Evolutionary conservation across 192 early-diverging fungal species (phyloP).

Genomic region (Podila verticillata): DNA sequence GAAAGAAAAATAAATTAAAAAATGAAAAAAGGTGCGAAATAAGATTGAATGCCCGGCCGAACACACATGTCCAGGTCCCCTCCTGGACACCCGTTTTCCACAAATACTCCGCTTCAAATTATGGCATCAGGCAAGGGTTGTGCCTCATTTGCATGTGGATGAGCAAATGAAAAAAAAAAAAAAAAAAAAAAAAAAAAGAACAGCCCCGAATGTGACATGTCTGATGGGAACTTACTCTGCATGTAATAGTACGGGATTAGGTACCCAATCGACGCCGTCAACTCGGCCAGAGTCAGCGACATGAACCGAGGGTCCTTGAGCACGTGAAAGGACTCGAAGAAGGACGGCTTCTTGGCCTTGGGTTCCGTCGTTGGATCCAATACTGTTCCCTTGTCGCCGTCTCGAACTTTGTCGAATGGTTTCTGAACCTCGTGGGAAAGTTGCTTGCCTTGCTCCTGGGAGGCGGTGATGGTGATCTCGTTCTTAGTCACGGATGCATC

Average conservation of each 20-base stretch:
- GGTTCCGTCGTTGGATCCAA: background rate
- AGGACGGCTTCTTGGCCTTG: constrained; percentile 10
- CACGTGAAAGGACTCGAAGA: constrained; percentile 32
- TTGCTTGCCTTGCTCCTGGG: background rate
- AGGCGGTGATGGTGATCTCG: background rate
- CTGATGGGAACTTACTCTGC: constrained; percentile 35
- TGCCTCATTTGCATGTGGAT: background rate
- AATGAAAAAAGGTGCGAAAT: background rate
- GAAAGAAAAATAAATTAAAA: background rate
- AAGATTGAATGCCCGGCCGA: constrained; percentile 12
- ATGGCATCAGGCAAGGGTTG: too few species aligned
- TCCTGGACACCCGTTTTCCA: too few species aligned
- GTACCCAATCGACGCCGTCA: constrained; percentile 54
- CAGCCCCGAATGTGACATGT: too few species aligned
- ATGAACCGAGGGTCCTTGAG: constrained; percentile 50
- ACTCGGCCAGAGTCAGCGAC: constrained; percentile 34
- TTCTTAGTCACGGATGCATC: background rate
- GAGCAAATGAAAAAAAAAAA: background rate
- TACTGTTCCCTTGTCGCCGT: background rate
- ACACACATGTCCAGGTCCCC: too few species aligned
- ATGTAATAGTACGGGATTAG: constrained; percentile 60
- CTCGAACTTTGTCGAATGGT: background rate
- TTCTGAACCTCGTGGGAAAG: background rate
- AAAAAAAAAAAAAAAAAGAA: background rate
- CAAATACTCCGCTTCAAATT: too few species aligned